Evolutionary conservation across 1,284 basidiomycete species (phyloP).

Genomic region (Puccinia hordei): DNA sequence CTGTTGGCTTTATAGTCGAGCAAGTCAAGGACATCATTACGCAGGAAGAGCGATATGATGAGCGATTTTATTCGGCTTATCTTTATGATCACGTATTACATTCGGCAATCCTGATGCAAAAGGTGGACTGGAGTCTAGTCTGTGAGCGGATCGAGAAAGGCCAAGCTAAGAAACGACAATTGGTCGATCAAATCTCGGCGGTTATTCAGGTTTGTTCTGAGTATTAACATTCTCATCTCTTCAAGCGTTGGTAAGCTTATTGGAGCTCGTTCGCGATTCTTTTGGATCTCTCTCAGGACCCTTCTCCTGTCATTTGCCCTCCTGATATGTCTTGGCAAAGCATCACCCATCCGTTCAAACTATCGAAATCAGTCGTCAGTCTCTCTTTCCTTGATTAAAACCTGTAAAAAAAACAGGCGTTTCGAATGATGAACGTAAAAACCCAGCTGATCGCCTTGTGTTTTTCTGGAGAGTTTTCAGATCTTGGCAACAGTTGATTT

Average conservation of each 20-base stretch:
- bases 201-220: slow-evolving; percentile 3
- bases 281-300: not conserved
- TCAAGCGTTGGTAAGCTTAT: not conserved
- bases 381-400: not conserved
- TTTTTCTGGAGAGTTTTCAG: not conserved
- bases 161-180: not conserved
- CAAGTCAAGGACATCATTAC: slow-evolving; percentile 12
- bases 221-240: not conserved
- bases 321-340: slow-evolving; percentile 26
- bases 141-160: slow-evolving; percentile 30
- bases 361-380: slow-evolving; percentile 33
- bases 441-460: not conserved
- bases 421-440: not conserved
- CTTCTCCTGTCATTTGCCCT: not conserved
- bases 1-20: slow-evolving; percentile 11
- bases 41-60: not conserved
- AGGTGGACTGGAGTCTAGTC: slow-evolving; percentile 28
- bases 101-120: not conserved
- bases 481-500: slow-evolving; percentile 30
- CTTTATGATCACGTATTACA: slow-evolving; percentile 16
- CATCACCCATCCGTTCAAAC: not conserved
- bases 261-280: not conserved
- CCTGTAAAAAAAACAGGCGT: not conserved
- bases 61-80: slow-evolving; percentile 22
- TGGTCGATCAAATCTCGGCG: slow-evolving; percentile 18